A percentile compares a stretch with the other conserved stretches of the same genome.
Conservation (phyloP, 176 grass and related monocot species). For the Oryza punctata region DNA sequence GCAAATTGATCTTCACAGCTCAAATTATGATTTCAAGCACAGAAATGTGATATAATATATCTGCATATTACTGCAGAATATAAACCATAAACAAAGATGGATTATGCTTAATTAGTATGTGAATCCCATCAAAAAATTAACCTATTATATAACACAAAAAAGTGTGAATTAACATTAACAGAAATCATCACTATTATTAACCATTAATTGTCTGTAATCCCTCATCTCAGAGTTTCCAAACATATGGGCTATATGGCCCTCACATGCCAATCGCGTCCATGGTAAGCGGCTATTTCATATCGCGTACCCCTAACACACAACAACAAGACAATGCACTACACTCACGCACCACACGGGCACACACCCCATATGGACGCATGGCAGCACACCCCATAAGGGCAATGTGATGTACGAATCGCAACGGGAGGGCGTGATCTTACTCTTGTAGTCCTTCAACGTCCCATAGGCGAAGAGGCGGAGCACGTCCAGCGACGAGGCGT, state of each 20-base stretch:
- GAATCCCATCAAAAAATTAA: not conserved
- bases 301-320: not conserved
- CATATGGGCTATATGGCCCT: not conserved
- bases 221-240: not conserved
- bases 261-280: not conserved
- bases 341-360: not conserved
- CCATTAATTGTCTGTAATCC: not conserved
- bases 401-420: conserved; percentile 1
- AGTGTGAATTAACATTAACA: not conserved
- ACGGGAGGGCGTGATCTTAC: conserved; percentile 45
- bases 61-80: not conserved
- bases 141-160: not conserved
- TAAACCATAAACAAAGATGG: not conserved
- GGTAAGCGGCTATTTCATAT: not conserved
- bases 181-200: not conserved
- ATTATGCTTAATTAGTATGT: not conserved
- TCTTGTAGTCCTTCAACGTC: conserved; percentile 94
- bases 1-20: not conserved
- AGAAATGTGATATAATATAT: not conserved
- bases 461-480: conserved; percentile 96
- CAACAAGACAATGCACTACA: not conserved
- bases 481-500: conserved; percentile 85
- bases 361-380: not conserved
- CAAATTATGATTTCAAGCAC: not conserved
- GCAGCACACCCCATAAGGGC: not conserved